These are phyloP conservation scores for Fusarium luffae DNA, from an alignment of 2,329 filamentous ascomycete genomes.

Conservation along the genomic window DNA sequence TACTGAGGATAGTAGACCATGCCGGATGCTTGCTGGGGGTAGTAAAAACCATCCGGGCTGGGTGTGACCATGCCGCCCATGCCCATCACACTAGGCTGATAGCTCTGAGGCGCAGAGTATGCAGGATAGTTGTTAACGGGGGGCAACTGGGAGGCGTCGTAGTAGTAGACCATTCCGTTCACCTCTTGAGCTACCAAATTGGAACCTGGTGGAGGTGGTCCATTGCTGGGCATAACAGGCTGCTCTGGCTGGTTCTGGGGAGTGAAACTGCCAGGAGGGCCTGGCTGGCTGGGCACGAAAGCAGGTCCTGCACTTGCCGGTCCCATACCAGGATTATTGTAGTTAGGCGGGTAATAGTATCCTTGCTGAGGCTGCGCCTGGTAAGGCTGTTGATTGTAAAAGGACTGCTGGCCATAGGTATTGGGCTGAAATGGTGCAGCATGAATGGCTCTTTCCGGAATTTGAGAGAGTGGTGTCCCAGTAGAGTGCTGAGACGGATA, in stretches of 20 bases:
- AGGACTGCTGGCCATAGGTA: conserved; percentile 68
- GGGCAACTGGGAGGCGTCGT: conserved; percentile 79
- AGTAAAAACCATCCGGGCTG: conserved; percentile 77
- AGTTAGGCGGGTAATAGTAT: conserved; percentile 75
- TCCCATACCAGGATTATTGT: conserved; percentile 62
- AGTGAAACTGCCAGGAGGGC: conserved; percentile 54
- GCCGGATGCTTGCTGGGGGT: conserved; percentile 65
- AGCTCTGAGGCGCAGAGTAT: conserved; percentile 63
- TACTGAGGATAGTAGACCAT: conserved; percentile 73
- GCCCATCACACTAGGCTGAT: conserved; percentile 68
- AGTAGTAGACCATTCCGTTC: conserved; percentile 97
- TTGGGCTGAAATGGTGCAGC: conserved; percentile 89
- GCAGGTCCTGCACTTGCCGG: conserved; percentile 62
- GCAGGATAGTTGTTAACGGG: conserved; percentile 61
- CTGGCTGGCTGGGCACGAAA: conserved; percentile 68
- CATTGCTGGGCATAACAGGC: conserved; percentile 47
- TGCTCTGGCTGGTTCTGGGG: conserved; percentile 56
- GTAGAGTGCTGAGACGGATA: conserved; percentile 77
- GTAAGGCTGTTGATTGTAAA: conserved; percentile 64
- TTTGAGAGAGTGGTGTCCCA: conserved; percentile 87
- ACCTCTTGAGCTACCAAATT: conserved; percentile 82
- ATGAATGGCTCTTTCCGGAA: conserved; percentile 91
- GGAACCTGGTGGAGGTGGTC: conserved; percentile 47
- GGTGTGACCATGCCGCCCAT: conserved; percentile 86
- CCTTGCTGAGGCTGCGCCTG: conserved; percentile 60